These are phyloP conservation scores for Solioccasus polychromus DNA, from an alignment of 768 basidiomycete genomes.

Conservation along the genomic window DNA sequence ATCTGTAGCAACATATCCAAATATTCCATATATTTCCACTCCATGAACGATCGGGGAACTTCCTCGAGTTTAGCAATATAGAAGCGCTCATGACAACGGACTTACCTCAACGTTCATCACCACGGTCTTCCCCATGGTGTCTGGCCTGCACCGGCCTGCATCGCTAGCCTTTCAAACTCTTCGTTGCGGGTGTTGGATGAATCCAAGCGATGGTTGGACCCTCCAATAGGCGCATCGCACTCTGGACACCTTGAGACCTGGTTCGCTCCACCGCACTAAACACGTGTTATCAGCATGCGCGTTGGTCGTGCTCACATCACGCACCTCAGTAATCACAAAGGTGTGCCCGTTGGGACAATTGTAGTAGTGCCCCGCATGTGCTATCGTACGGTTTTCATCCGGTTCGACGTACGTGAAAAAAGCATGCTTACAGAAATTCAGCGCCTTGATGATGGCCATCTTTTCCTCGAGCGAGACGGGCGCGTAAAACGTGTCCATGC, in stretches of 20 bases:
- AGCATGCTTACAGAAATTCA: conserved; percentile 43
- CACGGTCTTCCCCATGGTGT: conserved; percentile 37
- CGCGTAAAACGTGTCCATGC: conserved; percentile 45
- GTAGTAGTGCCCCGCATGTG: conserved; percentile 45
- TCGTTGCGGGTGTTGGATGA: conserved; percentile 41
- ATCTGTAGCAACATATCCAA: too few relatives aligned
- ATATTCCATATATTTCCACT: too few relatives aligned
- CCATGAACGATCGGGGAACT: too few relatives aligned
- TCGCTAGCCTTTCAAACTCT: conserved; percentile 48
- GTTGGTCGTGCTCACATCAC: too few relatives aligned
- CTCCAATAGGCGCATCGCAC: conserved; percentile 54
- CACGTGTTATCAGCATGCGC: too few relatives aligned
- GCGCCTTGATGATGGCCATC: conserved; percentile 45
- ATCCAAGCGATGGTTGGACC: conserved; percentile 40
- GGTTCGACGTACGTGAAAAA: background rate
- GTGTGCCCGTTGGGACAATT: conserved; percentile 59
- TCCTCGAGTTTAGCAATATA: too few relatives aligned
- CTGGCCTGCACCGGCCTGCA: conserved; percentile 23
- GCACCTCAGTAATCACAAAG: conserved; percentile 57
- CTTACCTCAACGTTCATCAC: too few relatives aligned
- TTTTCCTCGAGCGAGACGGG: conserved; percentile 54
- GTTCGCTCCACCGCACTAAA: conserved; percentile 60
- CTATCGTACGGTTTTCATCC: conserved; percentile 18
- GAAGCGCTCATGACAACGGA: too few relatives aligned
- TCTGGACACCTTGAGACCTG: conserved; percentile 50